Percentiles rank a stretch among this genome's conserved stretches.
Conservation (phyloP, 1,284 basidiomycete genomes). For the Agroathelia rolfsii region DNA sequence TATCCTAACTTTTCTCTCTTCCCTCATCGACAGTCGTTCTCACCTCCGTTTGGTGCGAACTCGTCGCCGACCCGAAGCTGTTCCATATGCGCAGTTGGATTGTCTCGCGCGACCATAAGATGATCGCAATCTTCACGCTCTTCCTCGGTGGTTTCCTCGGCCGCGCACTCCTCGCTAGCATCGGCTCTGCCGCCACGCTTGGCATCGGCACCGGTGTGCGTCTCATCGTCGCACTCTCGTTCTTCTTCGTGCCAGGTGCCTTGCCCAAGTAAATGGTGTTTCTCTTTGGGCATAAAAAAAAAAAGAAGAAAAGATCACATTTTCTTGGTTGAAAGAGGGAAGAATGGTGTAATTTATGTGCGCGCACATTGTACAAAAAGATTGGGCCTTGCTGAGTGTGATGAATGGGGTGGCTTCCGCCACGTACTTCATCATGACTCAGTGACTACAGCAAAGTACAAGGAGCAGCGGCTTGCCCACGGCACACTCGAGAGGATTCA, state of each 20-base stretch:
- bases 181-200: slow-evolving; percentile 57
- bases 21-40: slow-evolving; percentile 38
- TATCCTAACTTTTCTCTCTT: slow-evolving; percentile 5
- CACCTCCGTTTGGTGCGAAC: slow-evolving; percentile 81
- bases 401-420: no score
- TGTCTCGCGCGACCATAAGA: slow-evolving; percentile 61
- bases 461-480: no score
- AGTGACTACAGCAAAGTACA: no score
- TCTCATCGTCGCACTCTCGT: slow-evolving; percentile 52
- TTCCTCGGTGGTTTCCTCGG: slow-evolving; percentile 70
- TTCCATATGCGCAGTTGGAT: slow-evolving; percentile 44
- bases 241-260: slow-evolving; percentile 61
- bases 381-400: no score
- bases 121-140: slow-evolving; percentile 55
- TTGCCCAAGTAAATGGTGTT: no score
- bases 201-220: slow-evolving; percentile 63
- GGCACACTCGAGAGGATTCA: no score
- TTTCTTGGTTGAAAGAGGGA: no score
- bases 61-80: slow-evolving; percentile 70
- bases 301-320: no score
- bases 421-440: no score
- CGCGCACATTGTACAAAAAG: no score
- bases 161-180: slow-evolving; percentile 51
- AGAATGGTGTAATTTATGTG: no score
- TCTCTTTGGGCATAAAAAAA: no score